Evolutionary conservation across 2,329 filamentous ascomycete genomes (phyloP), one percentile per base, ranked within the genome.

Genomic region (Alternaria sp.): DNA sequence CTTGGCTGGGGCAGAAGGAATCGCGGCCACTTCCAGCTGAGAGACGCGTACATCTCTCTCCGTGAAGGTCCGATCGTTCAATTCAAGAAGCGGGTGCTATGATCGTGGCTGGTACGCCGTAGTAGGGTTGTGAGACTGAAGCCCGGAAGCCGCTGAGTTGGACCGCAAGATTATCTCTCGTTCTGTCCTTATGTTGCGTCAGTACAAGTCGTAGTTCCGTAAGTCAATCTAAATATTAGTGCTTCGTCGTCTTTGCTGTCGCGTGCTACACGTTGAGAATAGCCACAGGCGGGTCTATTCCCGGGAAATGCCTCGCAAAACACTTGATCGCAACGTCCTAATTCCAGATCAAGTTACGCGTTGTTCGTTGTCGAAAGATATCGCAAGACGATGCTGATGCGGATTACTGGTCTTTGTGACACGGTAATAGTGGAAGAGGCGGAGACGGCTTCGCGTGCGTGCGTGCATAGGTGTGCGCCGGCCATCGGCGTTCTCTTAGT

Each of bases 61-160:
- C 24, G 34, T 23, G 34, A 39, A 39, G 48, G 23, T 28, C 48
- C 48, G 7, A 39, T 50, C 24, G 34, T 50, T 28, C 34, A 39
- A 14, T 50, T 39, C 34, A 50, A 50, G 48, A 50, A 50, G 48
- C 28, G 48, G 24, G 33, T 50, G 46, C 37, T 40, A 23, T 40
- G 17, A 40, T 23, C 9, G 17, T 40, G 17, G 2, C 37, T 23
- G 17, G 3, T 37, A 14, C 17, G 36, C n/a, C 17, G 9, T 23
- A 13, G 41, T 44, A 26, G 3, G 41, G 24, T 21, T 33, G 7
- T 23, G 17, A 23, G 42, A 34, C 33, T 3, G 46, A 9, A n/a
- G 23, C n/a, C 7, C 28, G 21, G 21, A 50, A 11, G 14, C 26
- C n/a, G 46, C 23, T 5, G 21, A 23, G 44, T 17, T 6, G 9